Conservation (phyloP, 2,329 filamentous ascomycete genomes). For the Lachnellula subtilissima region DNA sequence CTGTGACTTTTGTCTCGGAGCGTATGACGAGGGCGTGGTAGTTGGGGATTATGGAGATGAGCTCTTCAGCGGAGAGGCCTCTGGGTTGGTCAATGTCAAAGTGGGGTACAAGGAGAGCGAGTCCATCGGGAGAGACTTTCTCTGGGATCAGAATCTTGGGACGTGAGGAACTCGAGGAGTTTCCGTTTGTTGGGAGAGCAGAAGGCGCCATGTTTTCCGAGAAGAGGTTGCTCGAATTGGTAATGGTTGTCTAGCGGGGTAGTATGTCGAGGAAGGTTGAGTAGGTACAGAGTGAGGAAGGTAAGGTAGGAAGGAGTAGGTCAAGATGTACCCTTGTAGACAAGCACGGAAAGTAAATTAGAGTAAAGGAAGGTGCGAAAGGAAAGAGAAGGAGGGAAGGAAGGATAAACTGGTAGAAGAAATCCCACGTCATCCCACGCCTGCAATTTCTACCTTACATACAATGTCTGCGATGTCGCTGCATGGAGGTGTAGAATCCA, state of each 20-base stretch:
- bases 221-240: neutral
- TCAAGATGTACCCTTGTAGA: neutral
- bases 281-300: neutral
- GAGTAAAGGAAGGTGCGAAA: neutral
- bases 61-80: conserved; percentile 56
- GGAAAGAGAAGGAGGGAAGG: neutral
- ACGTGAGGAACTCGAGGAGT: conserved; percentile 1
- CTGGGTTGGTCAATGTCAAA: conserved; percentile 67
- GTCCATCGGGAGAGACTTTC: conserved; percentile 73
- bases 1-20: conserved; percentile 76
- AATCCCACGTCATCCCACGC: too few relatives aligned
- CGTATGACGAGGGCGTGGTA: conserved; percentile 77
- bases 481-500: conserved; percentile 5
- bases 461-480: conserved; percentile 5
- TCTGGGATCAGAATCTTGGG: conserved; percentile 65
- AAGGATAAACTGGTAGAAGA: too few relatives aligned
- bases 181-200: conserved; percentile 7
- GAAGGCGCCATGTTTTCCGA: conserved; percentile 23
- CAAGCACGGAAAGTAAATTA: neutral
- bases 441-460: neutral
- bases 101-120: conserved; percentile 60
- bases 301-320: neutral
- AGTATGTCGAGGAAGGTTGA: neutral
- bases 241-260: neutral
- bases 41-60: conserved; percentile 60